Percentiles rank a stretch among this genome's conserved stretches.
These are phyloP conservation scores for Leucosporidium creatinivorum DNA, from an alignment of 768 basidiomycete species.

Conservation along the genomic window DNA sequence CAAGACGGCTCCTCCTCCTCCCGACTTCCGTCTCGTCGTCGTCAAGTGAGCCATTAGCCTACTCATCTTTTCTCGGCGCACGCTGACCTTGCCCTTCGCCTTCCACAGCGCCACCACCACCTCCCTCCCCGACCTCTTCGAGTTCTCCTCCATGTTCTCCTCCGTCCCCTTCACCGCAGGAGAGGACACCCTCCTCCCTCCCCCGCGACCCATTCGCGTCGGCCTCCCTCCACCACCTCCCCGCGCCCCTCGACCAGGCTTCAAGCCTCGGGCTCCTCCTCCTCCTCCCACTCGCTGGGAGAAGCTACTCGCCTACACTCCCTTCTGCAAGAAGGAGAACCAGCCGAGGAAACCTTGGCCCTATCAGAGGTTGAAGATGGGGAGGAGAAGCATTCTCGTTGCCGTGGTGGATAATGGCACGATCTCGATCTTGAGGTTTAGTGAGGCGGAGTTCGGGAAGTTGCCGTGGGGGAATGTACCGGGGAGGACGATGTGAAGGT, in stretches of 20 bases:
- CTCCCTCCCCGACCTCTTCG: constrained; percentile 69
- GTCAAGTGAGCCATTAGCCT: constrained; percentile 56
- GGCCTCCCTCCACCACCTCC: neutral
- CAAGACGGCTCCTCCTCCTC: constrained; percentile 64
- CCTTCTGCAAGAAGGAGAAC: neutral
- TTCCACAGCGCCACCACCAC: constrained; percentile 66
- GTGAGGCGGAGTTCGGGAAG: constrained; percentile 74
- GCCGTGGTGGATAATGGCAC: constrained; percentile 83
- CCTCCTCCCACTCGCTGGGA: constrained; percentile 1
- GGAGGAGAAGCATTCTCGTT: constrained; percentile 72
- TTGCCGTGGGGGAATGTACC: constrained; percentile 51
- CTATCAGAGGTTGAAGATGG: constrained; percentile 71
- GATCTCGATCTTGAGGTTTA: constrained; percentile 80
- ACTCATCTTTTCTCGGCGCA: neutral
- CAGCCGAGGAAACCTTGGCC: constrained; percentile 43
- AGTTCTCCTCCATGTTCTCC: constrained; percentile 66
- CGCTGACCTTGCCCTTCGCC: neutral
- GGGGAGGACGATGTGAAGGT: neutral
- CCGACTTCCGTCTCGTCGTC: constrained; percentile 80
- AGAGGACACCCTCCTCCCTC: constrained; percentile 13
- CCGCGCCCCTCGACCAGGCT: neutral
- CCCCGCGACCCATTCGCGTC: neutral
- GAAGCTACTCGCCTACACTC: neutral
- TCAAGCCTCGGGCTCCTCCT: neutral
- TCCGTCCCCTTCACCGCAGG: constrained; percentile 21